Evolutionary conservation across 177 flowering plant genomes (phyloP), one percentile per base, ranked within the genome.

Genomic region (Vitis hybrid): DNA sequence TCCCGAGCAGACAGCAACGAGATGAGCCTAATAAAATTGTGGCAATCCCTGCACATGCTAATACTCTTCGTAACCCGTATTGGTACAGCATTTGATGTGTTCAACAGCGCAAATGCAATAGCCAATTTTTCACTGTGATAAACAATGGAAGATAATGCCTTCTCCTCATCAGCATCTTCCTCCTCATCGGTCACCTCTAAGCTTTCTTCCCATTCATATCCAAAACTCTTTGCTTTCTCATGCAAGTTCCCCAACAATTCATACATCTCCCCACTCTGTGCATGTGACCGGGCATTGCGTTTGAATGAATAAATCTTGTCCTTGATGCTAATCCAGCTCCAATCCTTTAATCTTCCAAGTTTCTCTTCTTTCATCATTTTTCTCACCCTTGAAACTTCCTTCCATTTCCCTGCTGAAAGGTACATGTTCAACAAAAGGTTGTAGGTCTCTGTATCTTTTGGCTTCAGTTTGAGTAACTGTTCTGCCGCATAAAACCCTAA

Each of bases 111-210:
- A 72, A 84, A 91, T 18, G 90, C 86, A 75, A 88, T 68, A 1
- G 94, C 98, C 69, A 91, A 65, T 74, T 82, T 86, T 75, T 93
- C 98, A 68, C 93, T 93, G 68, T 91, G 98, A 80, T 80, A 75
- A 65, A 75, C 63, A 13, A 70, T 48, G 51, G 82, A 73, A 27
- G 78, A 52, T 55, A 49, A 63, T 57, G 70, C 63, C 62, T 70
- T 66, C 51, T 65, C 82, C 18, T 51, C 67, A 11, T 79, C 85
- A n/a, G 81, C 85, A 27, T 77, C 91, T 2, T 82, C 85, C n/a
- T 83, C 85, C 30, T 77, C 91, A 5, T 82, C 86, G n/a, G 49
- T 46, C 66, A 72, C 60, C 56, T 84, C 85, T n/a, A 78, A 65
- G 58, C 66, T 72, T 67, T 57, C 73, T 49, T 68, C 62, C 1